Percentiles rank a stretch among this genome's conserved stretches.
These are phyloP conservation scores for Dactylellina leptospora DNA, from an alignment of 2,329 filamentous ascomycete species.

Conservation along the genomic window DNA sequence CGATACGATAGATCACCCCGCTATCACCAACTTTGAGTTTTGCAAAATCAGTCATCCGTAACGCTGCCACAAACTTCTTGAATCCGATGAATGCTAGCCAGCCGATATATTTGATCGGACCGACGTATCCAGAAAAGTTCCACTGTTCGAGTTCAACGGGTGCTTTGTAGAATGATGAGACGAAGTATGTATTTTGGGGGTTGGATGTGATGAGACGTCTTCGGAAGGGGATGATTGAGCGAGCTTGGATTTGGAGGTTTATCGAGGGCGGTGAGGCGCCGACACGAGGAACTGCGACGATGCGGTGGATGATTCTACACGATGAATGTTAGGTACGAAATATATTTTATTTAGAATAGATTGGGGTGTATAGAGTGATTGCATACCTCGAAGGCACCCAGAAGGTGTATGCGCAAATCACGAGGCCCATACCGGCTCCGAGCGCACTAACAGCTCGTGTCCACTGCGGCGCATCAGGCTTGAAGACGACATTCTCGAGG, in stretches of 20 bases:
- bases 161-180: slow-evolving; percentile 28
- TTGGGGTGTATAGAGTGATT: background rate
- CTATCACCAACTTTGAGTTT: slow-evolving; percentile 36
- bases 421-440: slow-evolving; percentile 38
- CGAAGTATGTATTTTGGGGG: slow-evolving; percentile 24
- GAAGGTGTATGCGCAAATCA: slow-evolving; percentile 42
- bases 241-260: slow-evolving; percentile 39
- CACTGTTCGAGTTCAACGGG: background rate
- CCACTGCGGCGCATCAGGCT: slow-evolving; percentile 39
- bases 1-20: slow-evolving; percentile 35
- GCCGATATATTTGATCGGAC: slow-evolving; percentile 40
- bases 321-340: background rate
- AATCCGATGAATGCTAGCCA: slow-evolving; percentile 17
- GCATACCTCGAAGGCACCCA: slow-evolving; percentile 50
- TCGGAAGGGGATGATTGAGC: slow-evolving; percentile 37
- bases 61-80: slow-evolving; percentile 9
- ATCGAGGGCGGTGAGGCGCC: slow-evolving; percentile 13
- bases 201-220: slow-evolving; percentile 21
- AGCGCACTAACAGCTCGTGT: slow-evolving; percentile 22
- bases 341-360: background rate
- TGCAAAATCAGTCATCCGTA: slow-evolving; percentile 43
- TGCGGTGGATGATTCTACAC: slow-evolving; percentile 35
- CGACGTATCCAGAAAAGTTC: slow-evolving; percentile 41
- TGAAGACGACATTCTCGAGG: slow-evolving; percentile 34
- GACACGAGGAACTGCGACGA: slow-evolving; percentile 25